Evolutionary conservation across 257 asterid species (phyloP).

Genomic region (Nicotiana benthamiana): DNA sequence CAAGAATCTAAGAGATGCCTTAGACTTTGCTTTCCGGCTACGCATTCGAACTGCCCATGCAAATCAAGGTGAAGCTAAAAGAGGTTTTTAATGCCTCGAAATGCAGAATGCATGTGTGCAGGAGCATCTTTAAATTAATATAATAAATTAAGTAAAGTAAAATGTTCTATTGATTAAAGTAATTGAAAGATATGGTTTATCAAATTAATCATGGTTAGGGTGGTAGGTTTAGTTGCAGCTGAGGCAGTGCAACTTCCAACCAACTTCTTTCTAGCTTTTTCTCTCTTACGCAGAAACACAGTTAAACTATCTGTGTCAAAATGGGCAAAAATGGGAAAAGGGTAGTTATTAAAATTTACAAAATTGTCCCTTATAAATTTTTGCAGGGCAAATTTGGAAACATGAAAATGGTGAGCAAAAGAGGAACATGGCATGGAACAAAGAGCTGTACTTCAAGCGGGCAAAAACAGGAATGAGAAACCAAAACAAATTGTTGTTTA

Average conservation of each 20-base stretch:
- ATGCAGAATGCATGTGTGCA: neutral
- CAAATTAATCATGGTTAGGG: neutral
- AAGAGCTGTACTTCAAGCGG: neutral
- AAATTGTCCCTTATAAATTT: neutral
- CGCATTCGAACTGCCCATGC: too few relatives aligned
- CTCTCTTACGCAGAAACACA: neutral
- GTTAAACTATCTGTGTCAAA: neutral
- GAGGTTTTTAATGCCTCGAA: too few relatives aligned
- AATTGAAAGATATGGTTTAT: conserved; percentile 1
- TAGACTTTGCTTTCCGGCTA: neutral
- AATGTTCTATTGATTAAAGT: neutral
- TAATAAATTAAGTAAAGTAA: neutral
- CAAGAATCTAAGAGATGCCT: too few relatives aligned
- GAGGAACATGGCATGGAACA: neutral
- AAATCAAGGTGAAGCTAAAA: too few relatives aligned
- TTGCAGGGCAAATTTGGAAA: neutral
- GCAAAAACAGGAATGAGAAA: neutral
- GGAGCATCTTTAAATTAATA: neutral
- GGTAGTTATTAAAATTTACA: neutral
- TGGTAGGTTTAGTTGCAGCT: conserved; percentile 7
- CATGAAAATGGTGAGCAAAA: neutral
- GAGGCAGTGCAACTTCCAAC: neutral
- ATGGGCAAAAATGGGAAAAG: neutral
- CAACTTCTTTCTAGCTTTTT: neutral
- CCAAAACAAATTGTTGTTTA: neutral